Evolutionary conservation across 371 early-diverging fungal genomes (phyloP).

Genomic region (Conidiobolus incongruus): DNA sequence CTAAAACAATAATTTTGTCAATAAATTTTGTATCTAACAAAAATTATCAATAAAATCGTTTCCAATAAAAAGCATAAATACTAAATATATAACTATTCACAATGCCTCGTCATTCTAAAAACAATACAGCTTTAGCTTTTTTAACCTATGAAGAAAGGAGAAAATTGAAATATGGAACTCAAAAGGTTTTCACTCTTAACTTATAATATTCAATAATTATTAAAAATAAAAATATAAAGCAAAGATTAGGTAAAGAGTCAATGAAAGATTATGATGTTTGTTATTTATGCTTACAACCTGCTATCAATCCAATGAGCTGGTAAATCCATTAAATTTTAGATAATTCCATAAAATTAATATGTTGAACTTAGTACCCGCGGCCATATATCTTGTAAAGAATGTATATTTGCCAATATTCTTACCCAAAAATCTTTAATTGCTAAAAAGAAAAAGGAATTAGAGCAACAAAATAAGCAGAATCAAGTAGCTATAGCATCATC

Average conservation of each 20-base stretch:
- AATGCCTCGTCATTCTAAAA: conserved; percentile 88
- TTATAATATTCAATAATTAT: background rate
- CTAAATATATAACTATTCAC: no score
- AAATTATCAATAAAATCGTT: no score
- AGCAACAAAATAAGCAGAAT: conserved; percentile 17
- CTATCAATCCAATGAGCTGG: conserved; percentile 65
- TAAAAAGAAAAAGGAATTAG: conserved; percentile 20
- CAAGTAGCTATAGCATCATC: no score
- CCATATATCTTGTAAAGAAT: conserved; percentile 74
- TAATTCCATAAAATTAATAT: conserved; percentile 1
- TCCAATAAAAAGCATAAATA: no score
- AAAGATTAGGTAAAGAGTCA: conserved; percentile 70
- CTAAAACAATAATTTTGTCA: no score
- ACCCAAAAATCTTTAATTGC: conserved; percentile 63
- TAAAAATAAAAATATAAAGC: conserved; percentile 14
- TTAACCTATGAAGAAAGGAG: conserved; percentile 84
- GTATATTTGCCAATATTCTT: conserved; percentile 66
- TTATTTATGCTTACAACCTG: conserved; percentile 69
- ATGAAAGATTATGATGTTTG: conserved; percentile 75
- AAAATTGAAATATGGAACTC: conserved; percentile 75
- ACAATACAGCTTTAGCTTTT: conserved; percentile 83
- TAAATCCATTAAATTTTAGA: conserved; percentile 4
- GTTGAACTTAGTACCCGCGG: conserved; percentile 23
- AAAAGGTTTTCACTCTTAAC: conserved; percentile 25
- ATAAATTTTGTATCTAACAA: no score